Conservation (phyloP, 2,329 filamentous ascomycete genomes). For the Simplicillium aogashimaense region DNA sequence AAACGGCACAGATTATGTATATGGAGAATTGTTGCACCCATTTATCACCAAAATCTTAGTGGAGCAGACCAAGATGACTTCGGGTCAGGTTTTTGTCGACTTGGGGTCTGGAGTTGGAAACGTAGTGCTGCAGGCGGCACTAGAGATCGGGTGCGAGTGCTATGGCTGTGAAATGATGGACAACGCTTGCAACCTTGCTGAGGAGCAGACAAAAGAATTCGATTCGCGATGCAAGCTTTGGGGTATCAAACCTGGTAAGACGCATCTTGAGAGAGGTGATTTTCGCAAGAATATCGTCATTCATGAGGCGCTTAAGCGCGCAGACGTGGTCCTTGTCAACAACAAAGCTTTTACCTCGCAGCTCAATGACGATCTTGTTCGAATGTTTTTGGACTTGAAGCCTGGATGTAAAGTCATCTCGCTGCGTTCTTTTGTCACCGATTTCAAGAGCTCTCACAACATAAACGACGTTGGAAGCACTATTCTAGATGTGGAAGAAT, state of each 20-base stretch:
- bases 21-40: conserved; percentile 80
- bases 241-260: conserved; percentile 72
- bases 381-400: conserved; percentile 90
- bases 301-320: conserved; percentile 62
- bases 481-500: conserved; percentile 64
- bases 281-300: conserved; percentile 69
- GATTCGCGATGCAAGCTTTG: conserved; percentile 76
- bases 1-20: conserved; percentile 86
- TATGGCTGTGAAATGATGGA: conserved; percentile 97
- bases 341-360: conserved; percentile 91
- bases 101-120: conserved; percentile 94
- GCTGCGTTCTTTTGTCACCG: conserved; percentile 81
- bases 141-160: conserved; percentile 87
- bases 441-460: conserved; percentile 67
- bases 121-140: conserved; percentile 84
- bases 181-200: conserved; percentile 75
- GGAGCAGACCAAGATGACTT: conserved; percentile 65
- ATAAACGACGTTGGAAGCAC: conserved; percentile 72
- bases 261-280: conserved; percentile 74
- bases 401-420: conserved; percentile 83
- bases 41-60: conserved; percentile 79
- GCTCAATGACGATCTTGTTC: conserved; percentile 74
- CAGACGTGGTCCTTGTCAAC: conserved; percentile 95
- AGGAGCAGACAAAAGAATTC: conserved; percentile 75
- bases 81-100: conserved; percentile 82